Conservation (phyloP, 768 basidiomycete species). For the Clavaria fumosa region DNA sequence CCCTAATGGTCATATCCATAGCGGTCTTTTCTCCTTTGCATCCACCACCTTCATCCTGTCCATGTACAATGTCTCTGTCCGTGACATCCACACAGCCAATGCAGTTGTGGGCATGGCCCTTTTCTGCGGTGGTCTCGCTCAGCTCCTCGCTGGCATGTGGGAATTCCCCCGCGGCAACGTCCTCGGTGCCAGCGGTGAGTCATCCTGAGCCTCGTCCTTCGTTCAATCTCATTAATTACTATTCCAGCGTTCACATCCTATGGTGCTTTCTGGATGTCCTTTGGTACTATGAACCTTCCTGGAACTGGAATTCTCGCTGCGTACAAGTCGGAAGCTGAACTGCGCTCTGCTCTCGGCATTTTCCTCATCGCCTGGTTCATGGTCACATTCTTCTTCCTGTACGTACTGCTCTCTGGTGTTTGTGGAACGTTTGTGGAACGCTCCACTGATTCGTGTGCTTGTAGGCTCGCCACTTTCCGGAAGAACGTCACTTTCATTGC, state of each 20-base stretch:
- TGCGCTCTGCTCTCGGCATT: slow-evolving; percentile 48
- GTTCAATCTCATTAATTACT: no score
- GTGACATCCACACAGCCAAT: slow-evolving; percentile 36
- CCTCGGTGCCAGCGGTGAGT: slow-evolving; percentile 60
- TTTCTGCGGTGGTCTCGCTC: slow-evolving; percentile 71
- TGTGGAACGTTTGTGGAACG: neutral
- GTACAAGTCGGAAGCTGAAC: slow-evolving; percentile 27
- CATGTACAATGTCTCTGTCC: slow-evolving; percentile 43
- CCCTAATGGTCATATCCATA: slow-evolving; percentile 9
- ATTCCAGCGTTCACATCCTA: slow-evolving; percentile 63
- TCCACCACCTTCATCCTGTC: slow-evolving; percentile 55
- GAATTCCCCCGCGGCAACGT: slow-evolving; percentile 55
- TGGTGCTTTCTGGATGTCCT: slow-evolving; percentile 85
- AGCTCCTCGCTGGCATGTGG: slow-evolving; percentile 87
- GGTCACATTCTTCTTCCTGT: slow-evolving; percentile 58
- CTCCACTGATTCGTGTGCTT: neutral
- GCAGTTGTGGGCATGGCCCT: slow-evolving; percentile 72
- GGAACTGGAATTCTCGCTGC: slow-evolving; percentile 43
- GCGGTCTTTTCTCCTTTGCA: slow-evolving; percentile 24
- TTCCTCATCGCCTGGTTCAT: slow-evolving; percentile 63
- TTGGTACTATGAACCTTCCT: slow-evolving; percentile 57
- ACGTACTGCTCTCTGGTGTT: slow-evolving; percentile 12
- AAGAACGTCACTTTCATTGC: slow-evolving; percentile 27
- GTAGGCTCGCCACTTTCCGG: slow-evolving; percentile 21
- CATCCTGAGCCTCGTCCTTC: no score